Percentiles rank a stretch among this genome's conserved stretches.
Evolutionary conservation across 306 rosid genomes (phyloP).

Genomic region (Leucaena leucocephala): DNA sequence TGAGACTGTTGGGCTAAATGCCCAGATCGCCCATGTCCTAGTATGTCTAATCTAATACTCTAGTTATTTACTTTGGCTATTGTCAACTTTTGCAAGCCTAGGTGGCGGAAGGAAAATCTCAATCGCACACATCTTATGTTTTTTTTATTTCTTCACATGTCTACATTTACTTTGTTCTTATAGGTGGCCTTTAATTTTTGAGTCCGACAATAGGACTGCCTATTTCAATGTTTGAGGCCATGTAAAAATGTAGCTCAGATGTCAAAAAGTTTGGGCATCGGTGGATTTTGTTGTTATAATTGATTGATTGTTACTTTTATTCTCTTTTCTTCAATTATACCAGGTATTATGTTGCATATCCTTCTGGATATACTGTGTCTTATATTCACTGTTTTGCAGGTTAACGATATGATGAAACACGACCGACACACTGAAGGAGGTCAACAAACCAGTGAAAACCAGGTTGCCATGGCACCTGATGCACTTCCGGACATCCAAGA

Average conservation of each 20-base stretch:
- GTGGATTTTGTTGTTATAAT: not conserved
- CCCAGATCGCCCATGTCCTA: not conserved
- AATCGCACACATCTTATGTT: not conserved
- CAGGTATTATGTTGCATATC: not conserved
- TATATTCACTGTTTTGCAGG: constrained; percentile 54
- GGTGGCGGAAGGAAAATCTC: not conserved
- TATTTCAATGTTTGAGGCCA: constrained; percentile 14
- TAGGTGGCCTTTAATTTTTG: not conserved
- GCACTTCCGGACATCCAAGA: constrained; percentile 58
- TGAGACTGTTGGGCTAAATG: not conserved
- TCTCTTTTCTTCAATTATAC: constrained; percentile 9
- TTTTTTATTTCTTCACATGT: not conserved
- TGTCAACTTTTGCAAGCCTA: not conserved
- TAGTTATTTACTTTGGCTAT: not conserved
- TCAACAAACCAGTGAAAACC: constrained; percentile 52
- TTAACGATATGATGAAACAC: constrained; percentile 34
- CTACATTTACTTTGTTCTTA: not conserved
- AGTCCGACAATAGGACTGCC: constrained; percentile 14
- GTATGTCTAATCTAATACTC: not conserved
- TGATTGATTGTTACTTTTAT: not conserved
- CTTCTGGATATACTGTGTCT: constrained; percentile 11
- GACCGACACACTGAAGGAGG: constrained; percentile 43
- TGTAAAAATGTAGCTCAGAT: constrained; percentile 2
- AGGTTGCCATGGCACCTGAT: constrained; percentile 45
- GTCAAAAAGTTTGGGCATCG: not conserved